Percentiles rank a stretch among this genome's conserved stretches.
These are phyloP conservation scores for Taiozyma sp. DNA, from an alignment of 1,139 yeast genomes.

Conservation along the genomic window DNA sequence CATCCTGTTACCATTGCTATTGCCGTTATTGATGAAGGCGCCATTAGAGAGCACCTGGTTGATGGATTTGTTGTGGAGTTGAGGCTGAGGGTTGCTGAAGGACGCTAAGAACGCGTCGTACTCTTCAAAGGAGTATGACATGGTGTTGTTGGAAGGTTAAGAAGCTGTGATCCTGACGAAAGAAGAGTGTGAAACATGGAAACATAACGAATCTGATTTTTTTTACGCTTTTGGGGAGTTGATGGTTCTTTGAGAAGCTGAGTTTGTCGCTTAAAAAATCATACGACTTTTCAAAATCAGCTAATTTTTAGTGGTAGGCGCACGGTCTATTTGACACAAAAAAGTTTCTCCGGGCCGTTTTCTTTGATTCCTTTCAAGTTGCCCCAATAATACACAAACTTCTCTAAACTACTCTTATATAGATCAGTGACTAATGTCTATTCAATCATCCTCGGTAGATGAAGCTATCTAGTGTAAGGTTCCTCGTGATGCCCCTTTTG, in stretches of 20 bases:
- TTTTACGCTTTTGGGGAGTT: not conserved
- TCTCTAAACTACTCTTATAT: too few relatives aligned
- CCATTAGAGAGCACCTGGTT: not conserved
- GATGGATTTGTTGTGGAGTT: not conserved
- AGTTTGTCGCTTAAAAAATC: conserved; percentile 4
- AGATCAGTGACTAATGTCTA: not conserved
- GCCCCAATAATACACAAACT: too few relatives aligned
- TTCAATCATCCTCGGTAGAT: conserved; percentile 12
- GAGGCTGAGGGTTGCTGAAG: conserved; percentile 9
- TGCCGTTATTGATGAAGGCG: conserved; percentile 1
- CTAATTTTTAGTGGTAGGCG: not conserved
- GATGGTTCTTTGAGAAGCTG: not conserved
- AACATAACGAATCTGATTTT: not conserved
- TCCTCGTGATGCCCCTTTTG: conserved; percentile 2
- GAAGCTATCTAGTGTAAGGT: conserved; percentile 17
- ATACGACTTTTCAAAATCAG: conserved; percentile 10
- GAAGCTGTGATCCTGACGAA: not conserved
- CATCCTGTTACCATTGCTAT: not conserved
- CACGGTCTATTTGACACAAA: too few relatives aligned
- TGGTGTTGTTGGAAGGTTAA: not conserved
- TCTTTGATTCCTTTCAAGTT: too few relatives aligned
- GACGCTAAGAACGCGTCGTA: conserved; percentile 26
- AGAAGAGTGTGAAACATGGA: not conserved
- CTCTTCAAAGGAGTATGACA: conserved; percentile 25
- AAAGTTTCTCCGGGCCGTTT: too few relatives aligned